Conservation (phyloP, 2,329 filamentous ascomycete species). For the Dothidotthia symphoricarpi region DNA sequence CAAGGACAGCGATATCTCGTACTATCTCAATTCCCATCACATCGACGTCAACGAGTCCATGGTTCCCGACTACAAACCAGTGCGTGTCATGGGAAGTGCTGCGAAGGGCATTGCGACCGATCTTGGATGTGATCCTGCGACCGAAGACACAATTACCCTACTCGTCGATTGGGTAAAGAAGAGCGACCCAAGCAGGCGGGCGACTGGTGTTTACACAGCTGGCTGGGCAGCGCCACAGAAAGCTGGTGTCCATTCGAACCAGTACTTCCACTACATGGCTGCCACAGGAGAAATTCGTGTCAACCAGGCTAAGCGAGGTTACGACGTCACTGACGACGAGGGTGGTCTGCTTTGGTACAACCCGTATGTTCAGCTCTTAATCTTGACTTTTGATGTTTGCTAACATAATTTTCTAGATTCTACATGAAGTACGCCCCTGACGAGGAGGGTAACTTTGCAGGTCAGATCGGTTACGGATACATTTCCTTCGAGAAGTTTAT, state of each 20-base stretch:
- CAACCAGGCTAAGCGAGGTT: constrained; percentile 91
- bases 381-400: too few species aligned
- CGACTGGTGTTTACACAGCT: constrained; percentile 87
- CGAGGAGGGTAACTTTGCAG: constrained; percentile 90
- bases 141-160: constrained; percentile 90
- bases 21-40: constrained; percentile 95
- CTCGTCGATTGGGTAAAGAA: constrained; percentile 84
- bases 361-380: constrained; percentile 53
- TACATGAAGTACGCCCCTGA: constrained; percentile 95
- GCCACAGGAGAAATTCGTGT: constrained; percentile 80
- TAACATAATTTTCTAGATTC: constrained; percentile 62
- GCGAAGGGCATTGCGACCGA: constrained; percentile 75
- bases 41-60: constrained; percentile 90
- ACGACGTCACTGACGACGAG: constrained; percentile 87
- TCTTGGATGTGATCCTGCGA: constrained; percentile 74
- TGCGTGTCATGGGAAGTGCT: constrained; percentile 74
- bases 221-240: constrained; percentile 92
- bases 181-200: constrained; percentile 65
- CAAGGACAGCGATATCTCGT: constrained; percentile 87
- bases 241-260: constrained; percentile 92
- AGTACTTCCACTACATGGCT: constrained; percentile 95
- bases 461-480: constrained; percentile 90
- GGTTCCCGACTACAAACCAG: constrained; percentile 77
- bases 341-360: constrained; percentile 78
- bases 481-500: constrained; percentile 95